A percentile compares a stretch with the other conserved stretches of the same genome.
Conservation (phyloP, 148 eudicot species). For the Nepenthes mirabilis region DNA sequence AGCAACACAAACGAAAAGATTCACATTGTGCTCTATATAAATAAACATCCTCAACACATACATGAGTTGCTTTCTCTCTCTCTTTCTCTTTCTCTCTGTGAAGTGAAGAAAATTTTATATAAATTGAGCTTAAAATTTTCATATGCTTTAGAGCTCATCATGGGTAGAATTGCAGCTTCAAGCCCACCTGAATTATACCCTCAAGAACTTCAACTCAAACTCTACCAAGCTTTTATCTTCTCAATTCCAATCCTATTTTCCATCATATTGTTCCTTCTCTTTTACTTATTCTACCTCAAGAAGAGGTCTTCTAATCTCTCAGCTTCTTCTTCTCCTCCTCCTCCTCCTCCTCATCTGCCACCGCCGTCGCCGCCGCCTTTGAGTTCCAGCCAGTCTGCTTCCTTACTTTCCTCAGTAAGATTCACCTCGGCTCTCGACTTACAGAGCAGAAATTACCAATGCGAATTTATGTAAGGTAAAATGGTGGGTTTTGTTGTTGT, state of each 20-base stretch:
- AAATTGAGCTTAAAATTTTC: no score
- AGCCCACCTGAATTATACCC: conserved; percentile 31
- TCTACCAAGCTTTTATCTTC: conserved; percentile 72
- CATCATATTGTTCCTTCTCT: conserved; percentile 65
- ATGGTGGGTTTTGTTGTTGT: not conserved
- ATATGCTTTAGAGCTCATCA: not conserved
- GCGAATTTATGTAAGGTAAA: not conserved
- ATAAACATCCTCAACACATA: no score
- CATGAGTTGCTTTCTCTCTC: no score
- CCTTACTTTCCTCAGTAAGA: conserved; percentile 23
- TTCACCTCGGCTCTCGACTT: not conserved
- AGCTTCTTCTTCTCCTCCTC: not conserved
- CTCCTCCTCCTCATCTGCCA: conserved; percentile 3
- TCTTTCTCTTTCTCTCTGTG: no score
- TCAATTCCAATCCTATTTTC: conserved; percentile 79
- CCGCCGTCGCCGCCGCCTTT: conserved; percentile 13
- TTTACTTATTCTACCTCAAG: conserved; percentile 82
- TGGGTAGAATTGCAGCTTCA: conserved; percentile 20
- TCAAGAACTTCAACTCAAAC: conserved; percentile 54
- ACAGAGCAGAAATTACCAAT: not conserved
- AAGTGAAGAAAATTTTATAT: no score
- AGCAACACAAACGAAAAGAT: no score
- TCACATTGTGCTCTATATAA: no score
- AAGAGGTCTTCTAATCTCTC: conserved; percentile 24
- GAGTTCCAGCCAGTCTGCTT: conserved; percentile 10